A percentile compares a stretch with the other conserved stretches of the same genome.
phyloP scores from a whole-genome alignment of 495 filamentous ascomycete genomes.

The Evernia prunastri region DNA sequence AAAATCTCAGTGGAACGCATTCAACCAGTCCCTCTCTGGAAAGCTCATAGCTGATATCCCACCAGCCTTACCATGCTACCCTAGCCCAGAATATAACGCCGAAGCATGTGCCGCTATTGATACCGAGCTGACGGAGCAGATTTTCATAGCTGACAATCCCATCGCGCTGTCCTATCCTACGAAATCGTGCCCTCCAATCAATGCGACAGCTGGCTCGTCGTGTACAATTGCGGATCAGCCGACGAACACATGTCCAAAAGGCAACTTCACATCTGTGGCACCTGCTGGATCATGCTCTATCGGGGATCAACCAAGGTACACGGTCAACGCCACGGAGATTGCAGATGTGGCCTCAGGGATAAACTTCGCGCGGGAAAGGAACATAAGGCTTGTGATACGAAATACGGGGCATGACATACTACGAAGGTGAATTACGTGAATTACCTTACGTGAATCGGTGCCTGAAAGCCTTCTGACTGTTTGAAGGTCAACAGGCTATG shows the following conservation, averaged over 20 bases:
- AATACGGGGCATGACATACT: slow-evolving; percentile 55
- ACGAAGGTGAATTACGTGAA: slow-evolving; percentile 22
- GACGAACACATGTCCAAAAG: not conserved
- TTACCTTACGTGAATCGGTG: not conserved
- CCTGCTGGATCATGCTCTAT: slow-evolving; percentile 17
- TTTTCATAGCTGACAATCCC: slow-evolving; percentile 29
- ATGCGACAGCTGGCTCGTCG: slow-evolving; percentile 21
- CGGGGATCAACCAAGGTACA: slow-evolving; percentile 25
- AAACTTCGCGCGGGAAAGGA: slow-evolving; percentile 45
- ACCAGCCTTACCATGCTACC: slow-evolving; percentile 52
- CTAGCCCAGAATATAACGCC: slow-evolving; percentile 29
- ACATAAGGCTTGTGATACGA: slow-evolving; percentile 57
- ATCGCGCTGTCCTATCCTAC: slow-evolving; percentile 33
- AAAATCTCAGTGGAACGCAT: slow-evolving; percentile 31
- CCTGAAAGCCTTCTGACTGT: not conserved
- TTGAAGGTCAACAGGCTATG: slow-evolving; percentile 32
- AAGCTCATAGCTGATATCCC: slow-evolving; percentile 47
- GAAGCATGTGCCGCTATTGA: slow-evolving; percentile 28
- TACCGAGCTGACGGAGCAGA: slow-evolving; percentile 29
- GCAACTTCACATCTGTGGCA: not conserved
- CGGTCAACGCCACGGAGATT: slow-evolving; percentile 30
- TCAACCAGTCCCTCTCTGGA: slow-evolving; percentile 44
- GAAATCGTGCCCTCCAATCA: slow-evolving; percentile 30
- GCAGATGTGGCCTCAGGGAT: slow-evolving; percentile 33
- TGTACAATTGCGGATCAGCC: slow-evolving; percentile 12